Conservation (phyloP, 805 yeast genomes). For the Candida nanaspora region DNA sequence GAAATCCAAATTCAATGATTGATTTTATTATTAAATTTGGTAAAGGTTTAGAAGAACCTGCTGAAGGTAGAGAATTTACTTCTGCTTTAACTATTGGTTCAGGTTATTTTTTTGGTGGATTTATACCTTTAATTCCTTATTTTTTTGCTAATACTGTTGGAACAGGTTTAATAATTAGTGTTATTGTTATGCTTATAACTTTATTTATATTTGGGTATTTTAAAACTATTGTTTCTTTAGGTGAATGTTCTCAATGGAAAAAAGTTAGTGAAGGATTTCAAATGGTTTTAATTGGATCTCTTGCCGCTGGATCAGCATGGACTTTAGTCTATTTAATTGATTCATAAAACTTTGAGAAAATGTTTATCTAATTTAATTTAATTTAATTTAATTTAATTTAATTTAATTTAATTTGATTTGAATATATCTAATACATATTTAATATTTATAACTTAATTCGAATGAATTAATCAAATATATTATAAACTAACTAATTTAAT, state of each 20-base stretch:
- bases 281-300: constrained; percentile 94
- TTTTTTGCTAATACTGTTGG: constrained; percentile 74
- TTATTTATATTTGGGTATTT: constrained; percentile 80
- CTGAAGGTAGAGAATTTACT: constrained; percentile 81
- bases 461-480: too few relatives aligned
- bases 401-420: not conserved
- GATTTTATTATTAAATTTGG: constrained; percentile 85
- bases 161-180: constrained; percentile 68
- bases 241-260: constrained; percentile 53
- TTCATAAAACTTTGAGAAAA: too few relatives aligned
- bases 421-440: too few relatives aligned
- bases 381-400: too few relatives aligned
- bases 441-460: too few relatives aligned
- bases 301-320: constrained; percentile 98
- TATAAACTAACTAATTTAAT: too few relatives aligned
- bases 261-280: constrained; percentile 76
- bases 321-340: constrained; percentile 76
- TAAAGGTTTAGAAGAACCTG: constrained; percentile 92
- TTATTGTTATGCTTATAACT: constrained; percentile 76
- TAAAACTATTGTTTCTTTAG: constrained; percentile 81
- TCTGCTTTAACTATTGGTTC: constrained; percentile 88
- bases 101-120: constrained; percentile 87
- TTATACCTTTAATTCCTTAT: constrained; percentile 85
- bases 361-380: too few relatives aligned
- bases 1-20: constrained; percentile 69